Base-by-base conservation (phyloP, 192 early-diverging fungal species). In the Anaeromyces robustus region DNA sequence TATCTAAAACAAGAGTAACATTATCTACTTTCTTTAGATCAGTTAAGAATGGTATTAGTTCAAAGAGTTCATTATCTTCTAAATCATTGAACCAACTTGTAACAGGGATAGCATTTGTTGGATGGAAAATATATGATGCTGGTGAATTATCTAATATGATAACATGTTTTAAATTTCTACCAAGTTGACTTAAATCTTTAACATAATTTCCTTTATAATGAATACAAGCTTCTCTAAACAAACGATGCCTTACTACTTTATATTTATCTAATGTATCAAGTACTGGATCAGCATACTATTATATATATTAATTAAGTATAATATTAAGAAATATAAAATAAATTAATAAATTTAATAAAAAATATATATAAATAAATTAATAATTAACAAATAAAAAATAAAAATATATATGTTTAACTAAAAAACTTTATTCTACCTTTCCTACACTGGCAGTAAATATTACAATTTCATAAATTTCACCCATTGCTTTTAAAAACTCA, bases 81-180 rank as follows among this genome's bases (percentile, higher is more conserved):
- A 93, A 93, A 85, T 99, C 96, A 85, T 97, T 95, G 83, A 98
- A 96, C 97, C 97, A 99, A 29, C 92, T 92, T 34, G 94, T 94
- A 78, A 99, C 93, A 2, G 96, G 96, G 22, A 99, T 94, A 68
- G 97, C 97, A 86, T 99, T 99, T 41, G 92, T 90, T 26, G 93
- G 93, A 83, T 99, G 97, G 86, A 99, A 96, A 77, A 94, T 89
- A 85, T 97, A 98, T 82, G 93, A 95, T n/a, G 95, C 93, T 28
- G 96, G 96, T 29, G 94, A 96, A 87, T 98, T 98, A 88, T 99
- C 97, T 77, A 98, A 90, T 81, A 99, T 97, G 52, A 98, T 95
- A 3, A 93, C 91, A 80, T 92, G 87, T 30, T 87, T 90, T 31
- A 99, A 83, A 77, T 95, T 90, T 29, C 96, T 92, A 29, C 97